Evolutionary conservation across 2,329 filamentous ascomycete species (phyloP).

Genomic region (Pseudocercospora ulei): DNA sequence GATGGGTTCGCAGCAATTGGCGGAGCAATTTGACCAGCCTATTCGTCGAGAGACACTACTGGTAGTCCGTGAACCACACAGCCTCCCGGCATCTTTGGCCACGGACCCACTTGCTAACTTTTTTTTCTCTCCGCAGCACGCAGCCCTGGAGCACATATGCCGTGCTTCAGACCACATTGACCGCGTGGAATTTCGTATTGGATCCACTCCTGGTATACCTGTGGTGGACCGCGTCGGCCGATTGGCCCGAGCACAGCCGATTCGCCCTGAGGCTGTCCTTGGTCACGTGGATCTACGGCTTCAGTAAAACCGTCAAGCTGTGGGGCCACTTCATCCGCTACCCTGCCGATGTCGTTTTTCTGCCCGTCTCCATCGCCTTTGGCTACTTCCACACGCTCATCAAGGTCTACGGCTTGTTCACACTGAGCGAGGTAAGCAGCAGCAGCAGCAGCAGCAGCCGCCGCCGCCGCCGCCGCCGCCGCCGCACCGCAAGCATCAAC

Average conservation of each 20-base stretch:
- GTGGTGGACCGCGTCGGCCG: slow-evolving; percentile 56
- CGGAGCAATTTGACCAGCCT: slow-evolving; percentile 90
- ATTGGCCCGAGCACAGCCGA: slow-evolving; percentile 30
- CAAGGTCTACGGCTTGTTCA: slow-evolving; percentile 79
- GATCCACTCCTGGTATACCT: slow-evolving; percentile 64
- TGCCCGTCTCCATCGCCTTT: slow-evolving; percentile 80
- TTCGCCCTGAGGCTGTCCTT: slow-evolving; percentile 52
- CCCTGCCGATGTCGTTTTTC: slow-evolving; percentile 66
- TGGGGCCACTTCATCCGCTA: slow-evolving; percentile 76
- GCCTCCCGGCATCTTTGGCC: slow-evolving; percentile 28
- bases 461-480: no score
- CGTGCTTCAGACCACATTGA: slow-evolving; percentile 83
- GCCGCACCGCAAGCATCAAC: no score
- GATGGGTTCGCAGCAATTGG: slow-evolving; percentile 97
- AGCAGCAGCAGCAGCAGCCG: no score
- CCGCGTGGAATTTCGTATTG: slow-evolving; percentile 70
- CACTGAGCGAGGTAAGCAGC: slow-evolving; percentile 59
- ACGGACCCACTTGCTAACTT: slow-evolving; percentile 16
- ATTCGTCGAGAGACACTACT: slow-evolving; percentile 71
- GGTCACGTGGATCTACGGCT: slow-evolving; percentile 61
- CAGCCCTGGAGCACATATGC: slow-evolving; percentile 92
- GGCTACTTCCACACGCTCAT: slow-evolving; percentile 88
- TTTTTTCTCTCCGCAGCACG: slow-evolving; percentile 48
- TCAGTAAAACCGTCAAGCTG: slow-evolving; percentile 86
- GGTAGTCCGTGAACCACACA: no score